Conservation (phyloP, 2,329 filamentous ascomycete species). For the Pseudogymnoascus sp. region DNA sequence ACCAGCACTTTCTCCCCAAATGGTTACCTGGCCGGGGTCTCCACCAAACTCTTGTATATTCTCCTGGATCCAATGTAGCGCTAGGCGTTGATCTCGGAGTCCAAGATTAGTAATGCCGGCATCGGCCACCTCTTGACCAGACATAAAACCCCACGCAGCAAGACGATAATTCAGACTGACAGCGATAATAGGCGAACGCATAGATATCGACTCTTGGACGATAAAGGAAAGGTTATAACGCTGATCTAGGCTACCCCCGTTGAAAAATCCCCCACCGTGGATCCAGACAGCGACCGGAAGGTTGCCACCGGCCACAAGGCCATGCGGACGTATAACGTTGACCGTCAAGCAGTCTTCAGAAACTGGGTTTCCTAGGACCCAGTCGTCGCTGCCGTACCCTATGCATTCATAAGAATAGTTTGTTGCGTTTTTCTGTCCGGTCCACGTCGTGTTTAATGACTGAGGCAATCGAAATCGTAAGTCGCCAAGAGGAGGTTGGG, state of each 20-base stretch:
- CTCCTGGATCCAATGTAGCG: constrained; percentile 36
- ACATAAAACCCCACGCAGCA: constrained; percentile 39
- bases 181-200: constrained; percentile 38
- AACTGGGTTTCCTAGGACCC: not conserved
- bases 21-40: no score
- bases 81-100: constrained; percentile 35
- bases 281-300: constrained; percentile 52
- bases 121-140: constrained; percentile 32
- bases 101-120: constrained; percentile 40
- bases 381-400: constrained; percentile 21
- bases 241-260: constrained; percentile 43
- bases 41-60: constrained; percentile 32
- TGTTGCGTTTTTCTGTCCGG: constrained; percentile 12
- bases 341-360: constrained; percentile 47
- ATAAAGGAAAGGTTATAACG: constrained; percentile 52
- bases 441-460: constrained; percentile 20
- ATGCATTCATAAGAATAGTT: constrained; percentile 20
- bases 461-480: constrained; percentile 19
- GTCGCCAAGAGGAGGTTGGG: constrained; percentile 19
- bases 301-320: constrained; percentile 28
- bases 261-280: constrained; percentile 47
- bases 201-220: constrained; percentile 36
- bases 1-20: no score
- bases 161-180: constrained; percentile 41
- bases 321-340: constrained; percentile 44